These are phyloP conservation scores for Phytophthora boehmeriae DNA, from an alignment of 352 stramenopile species.

Conservation along the genomic window DNA sequence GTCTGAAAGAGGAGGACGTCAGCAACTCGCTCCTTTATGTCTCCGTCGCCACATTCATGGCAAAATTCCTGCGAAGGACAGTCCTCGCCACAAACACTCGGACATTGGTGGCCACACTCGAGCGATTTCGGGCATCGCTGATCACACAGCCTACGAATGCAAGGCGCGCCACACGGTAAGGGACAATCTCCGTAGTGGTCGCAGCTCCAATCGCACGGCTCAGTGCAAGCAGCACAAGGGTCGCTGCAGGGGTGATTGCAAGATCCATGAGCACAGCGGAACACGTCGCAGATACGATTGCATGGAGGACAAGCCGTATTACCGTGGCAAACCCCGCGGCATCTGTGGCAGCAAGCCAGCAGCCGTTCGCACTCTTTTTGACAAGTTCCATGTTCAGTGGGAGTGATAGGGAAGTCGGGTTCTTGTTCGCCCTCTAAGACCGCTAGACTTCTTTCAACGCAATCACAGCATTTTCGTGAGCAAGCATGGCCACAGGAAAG, in stretches of 20 bases:
- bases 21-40: constrained; percentile 45
- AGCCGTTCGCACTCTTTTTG: constrained; percentile 65
- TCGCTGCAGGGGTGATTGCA: constrained; percentile 53
- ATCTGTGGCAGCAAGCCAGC: constrained; percentile 72
- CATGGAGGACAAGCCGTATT: constrained; percentile 61
- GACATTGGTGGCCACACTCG: constrained; percentile 75
- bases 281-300: constrained; percentile 46
- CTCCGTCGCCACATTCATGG: constrained; percentile 50
- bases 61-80: constrained; percentile 64
- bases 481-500: constrained; percentile 49
- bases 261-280: constrained; percentile 62
- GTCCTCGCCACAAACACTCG: constrained; percentile 76
- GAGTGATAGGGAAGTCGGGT: constrained; percentile 34
- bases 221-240: constrained; percentile 73
- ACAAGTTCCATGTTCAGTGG: constrained; percentile 51
- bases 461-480: constrained; percentile 38
- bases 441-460: constrained; percentile 38
- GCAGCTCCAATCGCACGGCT: constrained; percentile 74
- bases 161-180: constrained; percentile 64
- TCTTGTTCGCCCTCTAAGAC: constrained; percentile 21
- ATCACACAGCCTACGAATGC: constrained; percentile 51
- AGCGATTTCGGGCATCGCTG: constrained; percentile 54
- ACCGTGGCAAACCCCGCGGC: constrained; percentile 60
- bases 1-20: constrained; percentile 69
- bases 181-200: constrained; percentile 56